Conservation (phyloP, 805 yeast genomes). For the Saccharomycopsis vini region DNA sequence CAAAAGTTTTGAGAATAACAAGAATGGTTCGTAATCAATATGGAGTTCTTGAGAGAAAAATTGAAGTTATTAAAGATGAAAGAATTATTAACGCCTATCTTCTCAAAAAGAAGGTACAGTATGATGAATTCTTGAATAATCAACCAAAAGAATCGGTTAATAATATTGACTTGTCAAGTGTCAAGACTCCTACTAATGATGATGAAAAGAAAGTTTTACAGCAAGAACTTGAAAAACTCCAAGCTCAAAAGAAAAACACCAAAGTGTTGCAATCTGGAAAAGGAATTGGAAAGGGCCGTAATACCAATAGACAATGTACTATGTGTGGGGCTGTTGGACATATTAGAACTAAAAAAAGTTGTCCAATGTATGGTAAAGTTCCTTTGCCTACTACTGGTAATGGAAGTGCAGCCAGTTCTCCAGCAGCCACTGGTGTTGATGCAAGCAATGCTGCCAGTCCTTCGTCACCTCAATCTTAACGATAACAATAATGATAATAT, state of each 20-base stretch:
- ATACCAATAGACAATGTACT: constrained; percentile 77
- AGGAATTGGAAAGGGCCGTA: constrained; percentile 64
- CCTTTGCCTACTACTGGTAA: neutral
- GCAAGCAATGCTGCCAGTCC: neutral
- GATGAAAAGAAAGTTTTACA: constrained; percentile 74
- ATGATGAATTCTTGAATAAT: constrained; percentile 40
- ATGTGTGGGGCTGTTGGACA: constrained; percentile 95
- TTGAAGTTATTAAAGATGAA: constrained; percentile 75
- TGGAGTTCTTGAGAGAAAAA: constrained; percentile 74
- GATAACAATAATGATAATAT: neutral
- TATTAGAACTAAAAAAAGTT: constrained; percentile 75
- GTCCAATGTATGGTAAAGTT: constrained; percentile 71
- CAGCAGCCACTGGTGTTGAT: neutral
- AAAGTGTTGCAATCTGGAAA: constrained; percentile 33
- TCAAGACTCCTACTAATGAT: constrained; percentile 69
- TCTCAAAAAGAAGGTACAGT: constrained; percentile 10
- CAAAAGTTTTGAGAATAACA: constrained; percentile 52
- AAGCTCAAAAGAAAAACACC: constrained; percentile 38
- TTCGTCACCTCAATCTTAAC: neutral
- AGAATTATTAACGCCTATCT: constrained; percentile 80
- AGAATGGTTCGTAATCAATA: constrained; percentile 76
- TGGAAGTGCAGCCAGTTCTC: neutral
- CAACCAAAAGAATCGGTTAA: constrained; percentile 8
- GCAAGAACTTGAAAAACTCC: constrained; percentile 74
- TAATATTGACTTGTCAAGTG: constrained; percentile 36